Conservation (phyloP, 2,329 filamentous ascomycete species). For the Trichoderma citrinoviride region DNA sequence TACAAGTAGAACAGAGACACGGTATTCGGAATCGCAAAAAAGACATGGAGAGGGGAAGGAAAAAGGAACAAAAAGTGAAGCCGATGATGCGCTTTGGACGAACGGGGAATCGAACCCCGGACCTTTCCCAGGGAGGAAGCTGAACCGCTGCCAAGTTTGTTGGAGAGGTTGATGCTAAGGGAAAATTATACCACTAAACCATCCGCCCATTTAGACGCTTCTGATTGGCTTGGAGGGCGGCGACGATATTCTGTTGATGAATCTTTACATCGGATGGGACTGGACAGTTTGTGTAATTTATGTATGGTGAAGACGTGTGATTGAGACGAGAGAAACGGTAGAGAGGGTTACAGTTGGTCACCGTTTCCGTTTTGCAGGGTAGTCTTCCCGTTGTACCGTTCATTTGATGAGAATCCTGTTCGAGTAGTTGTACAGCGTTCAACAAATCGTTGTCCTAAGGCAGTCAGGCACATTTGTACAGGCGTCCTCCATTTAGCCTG, state of each 20-base stretch:
- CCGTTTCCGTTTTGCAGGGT: neutral
- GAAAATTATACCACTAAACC: conserved; percentile 24
- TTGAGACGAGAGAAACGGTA: no score
- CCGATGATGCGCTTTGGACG: conserved; percentile 10
- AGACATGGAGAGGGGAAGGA: neutral
- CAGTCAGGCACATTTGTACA: neutral
- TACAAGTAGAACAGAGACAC: neutral
- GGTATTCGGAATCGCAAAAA: neutral
- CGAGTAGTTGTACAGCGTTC: neutral
- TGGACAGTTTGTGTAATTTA: no score
- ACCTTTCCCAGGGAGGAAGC: conserved; percentile 20
- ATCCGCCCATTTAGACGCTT: conserved; percentile 19
- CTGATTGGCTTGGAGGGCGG: neutral
- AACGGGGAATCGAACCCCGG: conserved; percentile 25
- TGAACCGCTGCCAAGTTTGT: neutral
- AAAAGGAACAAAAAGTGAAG: neutral
- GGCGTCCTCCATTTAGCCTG: neutral
- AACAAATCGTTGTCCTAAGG: rapidly evolving
- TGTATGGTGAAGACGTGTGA: no score
- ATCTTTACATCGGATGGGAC: neutral
- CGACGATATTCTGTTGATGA: neutral
- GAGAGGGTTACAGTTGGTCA: no score
- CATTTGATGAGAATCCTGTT: neutral
- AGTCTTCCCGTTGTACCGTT: neutral
- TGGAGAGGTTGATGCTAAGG: conserved; percentile 12